phyloP scores from a whole-genome alignment of 2,329 filamentous ascomycete genomes.

The Bimuria novae-zelandiae region DNA sequence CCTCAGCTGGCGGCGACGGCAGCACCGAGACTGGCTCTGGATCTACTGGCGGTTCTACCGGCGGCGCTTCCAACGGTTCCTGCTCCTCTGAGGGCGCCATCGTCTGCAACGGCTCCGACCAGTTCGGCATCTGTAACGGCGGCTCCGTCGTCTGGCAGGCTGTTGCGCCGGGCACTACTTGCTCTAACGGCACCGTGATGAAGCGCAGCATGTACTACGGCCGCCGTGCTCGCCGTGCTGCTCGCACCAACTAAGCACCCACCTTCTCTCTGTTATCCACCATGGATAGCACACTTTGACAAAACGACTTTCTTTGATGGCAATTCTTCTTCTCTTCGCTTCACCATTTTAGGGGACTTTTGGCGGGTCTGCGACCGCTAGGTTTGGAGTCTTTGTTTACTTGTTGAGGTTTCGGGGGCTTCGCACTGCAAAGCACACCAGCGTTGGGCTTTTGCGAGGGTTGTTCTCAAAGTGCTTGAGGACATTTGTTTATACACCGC shows the following conservation, averaged over 20 bases:
- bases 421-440: constrained; percentile 2
- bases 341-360: neutral
- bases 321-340: constrained; percentile 6
- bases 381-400: constrained; percentile 4
- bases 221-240: constrained; percentile 31
- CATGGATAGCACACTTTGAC: neutral
- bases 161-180: constrained; percentile 52
- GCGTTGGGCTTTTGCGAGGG: neutral
- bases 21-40: neutral
- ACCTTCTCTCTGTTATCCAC: neutral
- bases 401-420: neutral
- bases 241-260: neutral
- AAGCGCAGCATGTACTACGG: constrained; percentile 37
- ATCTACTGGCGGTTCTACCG: constrained; percentile 16
- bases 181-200: constrained; percentile 47
- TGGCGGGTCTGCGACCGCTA: constrained; percentile 11
- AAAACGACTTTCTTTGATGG: neutral
- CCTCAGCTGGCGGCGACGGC: constrained; percentile 4
- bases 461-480: constrained; percentile 16
- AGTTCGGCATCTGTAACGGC: constrained; percentile 52
- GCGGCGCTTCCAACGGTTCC: constrained; percentile 14
- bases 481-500: no score
- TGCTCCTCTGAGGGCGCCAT: constrained; percentile 41
- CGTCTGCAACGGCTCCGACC: constrained; percentile 46
- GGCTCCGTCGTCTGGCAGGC: constrained; percentile 48